A percentile compares a stretch with the other conserved stretches of the same genome.
phyloP scores from a whole-genome alignment of 148 eudicot genomes.

The Bassia scoparia region DNA sequence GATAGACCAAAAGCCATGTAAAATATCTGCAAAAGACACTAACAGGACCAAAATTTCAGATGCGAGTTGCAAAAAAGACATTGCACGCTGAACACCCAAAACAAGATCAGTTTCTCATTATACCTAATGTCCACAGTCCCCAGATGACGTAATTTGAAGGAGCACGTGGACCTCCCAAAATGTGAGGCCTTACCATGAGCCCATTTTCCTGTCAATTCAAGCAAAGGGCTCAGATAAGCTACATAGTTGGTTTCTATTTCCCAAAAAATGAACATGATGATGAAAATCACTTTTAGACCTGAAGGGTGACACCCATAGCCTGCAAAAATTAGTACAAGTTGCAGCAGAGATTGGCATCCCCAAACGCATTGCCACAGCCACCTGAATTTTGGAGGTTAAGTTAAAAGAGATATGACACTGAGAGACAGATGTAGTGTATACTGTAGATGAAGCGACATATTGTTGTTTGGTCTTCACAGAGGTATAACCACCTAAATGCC shows the following conservation, averaged over 20 bases:
- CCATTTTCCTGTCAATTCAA: slow-evolving; percentile 52
- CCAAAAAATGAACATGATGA: background rate
- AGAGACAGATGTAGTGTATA: slow-evolving; percentile 76
- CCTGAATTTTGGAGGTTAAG: slow-evolving; percentile 91
- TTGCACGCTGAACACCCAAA: background rate
- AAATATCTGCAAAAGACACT: background rate
- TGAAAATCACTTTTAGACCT: slow-evolving; percentile 42
- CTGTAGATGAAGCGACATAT: slow-evolving; percentile 80
- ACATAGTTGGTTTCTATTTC: background rate
- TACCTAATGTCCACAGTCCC: slow-evolving; percentile 99
- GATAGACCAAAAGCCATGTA: background rate
- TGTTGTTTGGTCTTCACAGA: slow-evolving; percentile 91
- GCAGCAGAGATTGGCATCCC: slow-evolving; percentile 69
- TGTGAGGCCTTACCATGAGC: slow-evolving; percentile 53
- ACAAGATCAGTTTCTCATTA: background rate
- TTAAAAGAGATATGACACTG: slow-evolving; percentile 79
- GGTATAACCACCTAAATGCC: slow-evolving; percentile 88
- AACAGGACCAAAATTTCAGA: background rate
- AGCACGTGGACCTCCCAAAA: slow-evolving; percentile 98
- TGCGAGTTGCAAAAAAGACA: no score
- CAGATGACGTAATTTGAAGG: slow-evolving; percentile 86
- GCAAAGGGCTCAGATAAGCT: background rate
- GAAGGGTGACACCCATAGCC: slow-evolving; percentile 82
- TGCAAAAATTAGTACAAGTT: slow-evolving; percentile 82
- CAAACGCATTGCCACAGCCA: slow-evolving; percentile 61